Evolutionary conservation across 2,329 filamentous ascomycete species (phyloP).

Genomic region (Beauveria brongniartii): DNA sequence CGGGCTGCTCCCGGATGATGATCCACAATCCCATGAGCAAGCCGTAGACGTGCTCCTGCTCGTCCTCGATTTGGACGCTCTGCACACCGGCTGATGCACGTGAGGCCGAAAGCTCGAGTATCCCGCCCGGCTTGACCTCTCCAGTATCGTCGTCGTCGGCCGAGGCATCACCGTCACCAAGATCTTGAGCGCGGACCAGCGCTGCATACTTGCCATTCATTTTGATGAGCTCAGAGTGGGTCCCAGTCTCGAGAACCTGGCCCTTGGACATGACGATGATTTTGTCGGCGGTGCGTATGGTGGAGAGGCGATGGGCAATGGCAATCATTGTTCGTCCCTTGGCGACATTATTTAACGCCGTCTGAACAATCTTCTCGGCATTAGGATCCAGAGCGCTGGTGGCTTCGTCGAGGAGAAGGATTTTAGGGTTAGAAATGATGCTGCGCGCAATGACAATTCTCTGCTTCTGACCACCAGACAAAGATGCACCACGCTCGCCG

Average conservation of each 20-base stretch:
- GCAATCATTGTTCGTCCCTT: constrained; percentile 55
- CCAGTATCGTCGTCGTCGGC: constrained; percentile 13
- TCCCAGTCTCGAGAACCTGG: constrained; percentile 51
- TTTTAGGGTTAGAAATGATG: constrained; percentile 54
- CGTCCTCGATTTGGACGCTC: constrained; percentile 8
- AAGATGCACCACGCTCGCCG: constrained; percentile 55
- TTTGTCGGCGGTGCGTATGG: constrained; percentile 53
- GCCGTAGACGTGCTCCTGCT: constrained; percentile 14
- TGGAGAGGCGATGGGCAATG: constrained; percentile 54
- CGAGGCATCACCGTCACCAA: constrained; percentile 19
- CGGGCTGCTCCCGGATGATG: constrained; percentile 23
- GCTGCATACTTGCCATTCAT: constrained; percentile 40
- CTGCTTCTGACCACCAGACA: constrained; percentile 61
- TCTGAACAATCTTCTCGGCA: constrained; percentile 44
- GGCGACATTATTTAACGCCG: constrained; percentile 45
- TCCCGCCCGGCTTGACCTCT: constrained; percentile 24
- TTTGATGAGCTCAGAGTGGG: constrained; percentile 48
- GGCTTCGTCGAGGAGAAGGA: constrained; percentile 62
- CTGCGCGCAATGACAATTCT: constrained; percentile 58
- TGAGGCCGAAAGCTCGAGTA: constrained; percentile 14
- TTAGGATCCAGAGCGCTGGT: constrained; percentile 49
- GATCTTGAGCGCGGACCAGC: constrained; percentile 38
- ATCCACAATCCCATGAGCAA: constrained; percentile 23
- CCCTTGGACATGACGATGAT: constrained; percentile 58
- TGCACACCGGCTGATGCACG: constrained; percentile 14